Evolutionary conservation across 2,329 filamentous ascomycete genomes (phyloP).

Genomic region (Thielaviopsis punctulata): DNA sequence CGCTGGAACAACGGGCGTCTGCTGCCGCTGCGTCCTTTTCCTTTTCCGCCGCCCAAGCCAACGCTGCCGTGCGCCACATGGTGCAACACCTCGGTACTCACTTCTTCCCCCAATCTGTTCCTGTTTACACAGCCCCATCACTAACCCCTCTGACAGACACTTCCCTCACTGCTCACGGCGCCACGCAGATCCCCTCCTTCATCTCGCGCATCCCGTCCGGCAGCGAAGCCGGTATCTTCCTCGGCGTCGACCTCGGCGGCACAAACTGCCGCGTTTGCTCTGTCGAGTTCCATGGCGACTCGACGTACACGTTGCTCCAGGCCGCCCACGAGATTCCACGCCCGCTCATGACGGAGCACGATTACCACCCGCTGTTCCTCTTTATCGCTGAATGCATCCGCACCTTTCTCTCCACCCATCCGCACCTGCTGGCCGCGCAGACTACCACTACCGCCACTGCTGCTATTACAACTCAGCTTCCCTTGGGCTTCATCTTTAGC

Average conservation of each 20-base stretch:
- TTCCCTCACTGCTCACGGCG: constrained; percentile 43
- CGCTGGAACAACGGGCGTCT: not conserved
- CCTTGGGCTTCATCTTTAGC: constrained; percentile 24
- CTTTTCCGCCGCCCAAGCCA: not conserved
- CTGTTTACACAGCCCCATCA: not conserved
- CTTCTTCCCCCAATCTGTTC: not conserved
- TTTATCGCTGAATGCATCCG: constrained; percentile 62
- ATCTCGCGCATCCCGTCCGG: constrained; percentile 63
- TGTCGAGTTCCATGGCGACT: constrained; percentile 31
- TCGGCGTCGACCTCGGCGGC: constrained; percentile 21
- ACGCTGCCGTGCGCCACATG: constrained; percentile 1
- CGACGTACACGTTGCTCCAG: constrained; percentile 54
- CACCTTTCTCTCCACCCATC: constrained; percentile 33
- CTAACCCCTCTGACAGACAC: constrained; percentile 4
- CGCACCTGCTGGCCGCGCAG: not conserved
- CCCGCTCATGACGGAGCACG: constrained; percentile 14
- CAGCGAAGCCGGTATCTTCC: constrained; percentile 44
- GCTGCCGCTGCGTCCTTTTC: constrained; percentile 1
- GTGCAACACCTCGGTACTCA: constrained; percentile 4
- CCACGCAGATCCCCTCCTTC: constrained; percentile 64
- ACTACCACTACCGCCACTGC: not conserved
- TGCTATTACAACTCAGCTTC: constrained; percentile 3
- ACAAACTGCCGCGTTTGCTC: constrained; percentile 21
- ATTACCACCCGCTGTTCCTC: constrained; percentile 45
- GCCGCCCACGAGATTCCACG: constrained; percentile 22